phyloP scores from a whole-genome alignment of 2,329 filamentous ascomycete genomes.

The Metarhizium anisopliae region DNA sequence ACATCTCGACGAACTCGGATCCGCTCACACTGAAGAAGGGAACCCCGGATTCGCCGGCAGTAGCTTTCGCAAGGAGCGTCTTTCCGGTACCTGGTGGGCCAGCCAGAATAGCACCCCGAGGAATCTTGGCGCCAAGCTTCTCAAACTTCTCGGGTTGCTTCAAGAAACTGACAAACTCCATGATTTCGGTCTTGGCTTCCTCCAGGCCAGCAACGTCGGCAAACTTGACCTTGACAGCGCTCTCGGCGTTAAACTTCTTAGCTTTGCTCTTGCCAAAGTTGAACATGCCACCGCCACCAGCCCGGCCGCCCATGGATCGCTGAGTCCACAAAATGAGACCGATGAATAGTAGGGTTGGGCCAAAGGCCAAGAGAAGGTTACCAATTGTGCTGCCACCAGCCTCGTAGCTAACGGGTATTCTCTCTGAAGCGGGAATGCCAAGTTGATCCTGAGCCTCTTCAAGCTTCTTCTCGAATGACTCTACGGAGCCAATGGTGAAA shows the following conservation, averaged over 20 bases:
- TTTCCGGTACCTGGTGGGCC: slow-evolving; percentile 99
- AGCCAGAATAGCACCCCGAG: slow-evolving; percentile 89
- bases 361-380: slow-evolving; percentile 68
- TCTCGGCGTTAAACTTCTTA: slow-evolving; percentile 96
- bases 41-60: slow-evolving; percentile 90
- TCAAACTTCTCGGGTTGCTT: slow-evolving; percentile 90
- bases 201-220: slow-evolving; percentile 95
- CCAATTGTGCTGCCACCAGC: slow-evolving; percentile 67
- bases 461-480: slow-evolving; percentile 81
- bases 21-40: slow-evolving; percentile 98
- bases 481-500: slow-evolving; percentile 91
- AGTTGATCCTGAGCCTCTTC: slow-evolving; percentile 85
- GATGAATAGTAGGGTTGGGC: slow-evolving; percentile 78
- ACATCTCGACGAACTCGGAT: slow-evolving; percentile 99
- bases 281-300: slow-evolving; percentile 69
- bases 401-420: slow-evolving; percentile 86
- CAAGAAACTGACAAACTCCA: slow-evolving; percentile 97
- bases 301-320: slow-evolving; percentile 61
- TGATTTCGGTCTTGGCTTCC: slow-evolving; percentile 95
- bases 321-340: slow-evolving; percentile 74
- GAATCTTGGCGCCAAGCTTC: slow-evolving; percentile 93
- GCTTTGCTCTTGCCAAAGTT: slow-evolving; percentile 93
- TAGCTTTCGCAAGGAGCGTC: slow-evolving; percentile 92
- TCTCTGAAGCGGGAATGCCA: slow-evolving; percentile 74
- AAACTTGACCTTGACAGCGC: slow-evolving; percentile 94